Evolutionary conservation across 2,329 filamentous ascomycete genomes (phyloP).

Genomic region (Zopfia rhizophila): DNA sequence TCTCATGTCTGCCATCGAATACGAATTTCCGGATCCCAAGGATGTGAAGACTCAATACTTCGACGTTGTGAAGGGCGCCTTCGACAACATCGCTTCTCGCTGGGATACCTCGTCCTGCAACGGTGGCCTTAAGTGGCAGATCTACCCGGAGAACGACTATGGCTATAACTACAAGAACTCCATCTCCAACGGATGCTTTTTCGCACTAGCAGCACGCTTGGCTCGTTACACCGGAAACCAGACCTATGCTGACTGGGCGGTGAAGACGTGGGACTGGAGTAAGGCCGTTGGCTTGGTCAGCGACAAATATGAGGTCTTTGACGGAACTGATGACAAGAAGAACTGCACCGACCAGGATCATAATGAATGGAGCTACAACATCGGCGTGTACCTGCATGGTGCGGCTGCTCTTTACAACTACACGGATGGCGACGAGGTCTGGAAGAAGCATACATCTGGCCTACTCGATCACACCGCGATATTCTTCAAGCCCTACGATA

Average conservation of each 20-base stretch:
- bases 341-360: slow-evolving; percentile 63
- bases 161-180: slow-evolving; percentile 87
- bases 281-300: slow-evolving; percentile 61
- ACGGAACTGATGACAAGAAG: slow-evolving; percentile 62
- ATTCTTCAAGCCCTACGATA: slow-evolving; percentile 66
- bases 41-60: slow-evolving; percentile 69
- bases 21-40: slow-evolving; percentile 70
- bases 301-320: slow-evolving; percentile 62
- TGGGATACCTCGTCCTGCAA: slow-evolving; percentile 76
- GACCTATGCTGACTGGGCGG: slow-evolving; percentile 69
- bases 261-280: slow-evolving; percentile 71
- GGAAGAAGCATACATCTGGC: slow-evolving; percentile 68
- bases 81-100: slow-evolving; percentile 74
- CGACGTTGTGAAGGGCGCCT: slow-evolving; percentile 74
- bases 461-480: slow-evolving; percentile 62
- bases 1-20: slow-evolving; percentile 74
- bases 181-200: slow-evolving; percentile 83
- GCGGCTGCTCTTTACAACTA: slow-evolving; percentile 67
- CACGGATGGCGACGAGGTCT: slow-evolving; percentile 59
- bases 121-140: slow-evolving; percentile 84
- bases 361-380: slow-evolving; percentile 68
- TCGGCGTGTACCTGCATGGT: slow-evolving; percentile 65
- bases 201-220: slow-evolving; percentile 81
- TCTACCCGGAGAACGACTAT: slow-evolving; percentile 75
- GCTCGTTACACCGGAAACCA: slow-evolving; percentile 74